These are phyloP conservation scores for Canariomyces notabilis DNA, from an alignment of 2,329 filamentous ascomycete species.

Conservation along the genomic window DNA sequence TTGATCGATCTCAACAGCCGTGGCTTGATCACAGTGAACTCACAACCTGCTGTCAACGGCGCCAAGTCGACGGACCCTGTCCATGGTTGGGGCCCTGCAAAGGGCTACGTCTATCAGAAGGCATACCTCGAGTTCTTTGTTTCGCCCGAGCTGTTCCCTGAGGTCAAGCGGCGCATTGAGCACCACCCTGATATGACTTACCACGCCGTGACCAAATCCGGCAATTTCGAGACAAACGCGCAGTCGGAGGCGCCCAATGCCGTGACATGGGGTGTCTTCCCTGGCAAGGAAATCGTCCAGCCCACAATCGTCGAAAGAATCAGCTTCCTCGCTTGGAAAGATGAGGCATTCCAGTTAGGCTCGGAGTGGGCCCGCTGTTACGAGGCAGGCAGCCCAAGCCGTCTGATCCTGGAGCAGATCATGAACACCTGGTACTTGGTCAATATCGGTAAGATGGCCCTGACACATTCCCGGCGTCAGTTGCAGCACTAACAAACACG, in stretches of 20 bases:
- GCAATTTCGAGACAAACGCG: constrained; percentile 78
- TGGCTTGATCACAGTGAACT: constrained; percentile 93
- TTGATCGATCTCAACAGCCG: constrained; percentile 79
- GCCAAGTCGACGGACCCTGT: constrained; percentile 81
- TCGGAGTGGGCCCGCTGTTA: constrained; percentile 94
- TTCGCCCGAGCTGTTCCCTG: constrained; percentile 69
- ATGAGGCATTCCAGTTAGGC: constrained; percentile 90
- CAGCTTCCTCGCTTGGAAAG: constrained; percentile 97
- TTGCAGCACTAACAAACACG: constrained; percentile 3
- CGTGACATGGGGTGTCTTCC: constrained; percentile 99
- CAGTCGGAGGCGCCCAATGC: constrained; percentile 86
- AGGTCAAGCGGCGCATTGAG: constrained; percentile 74
- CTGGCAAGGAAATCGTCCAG: constrained; percentile 98
- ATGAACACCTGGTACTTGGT: constrained; percentile 92
- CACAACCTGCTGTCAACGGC: constrained; percentile 89
- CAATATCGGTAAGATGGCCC: constrained; percentile 70
- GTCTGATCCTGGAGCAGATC: constrained; percentile 71
- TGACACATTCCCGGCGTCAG: too few species aligned
- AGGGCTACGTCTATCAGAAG: constrained; percentile 98
- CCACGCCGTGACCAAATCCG: constrained; percentile 83
- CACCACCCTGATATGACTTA: constrained; percentile 80
- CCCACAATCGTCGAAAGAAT: constrained; percentile 98
- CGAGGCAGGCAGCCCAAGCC: constrained; percentile 67
- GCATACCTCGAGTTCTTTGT: constrained; percentile 91
- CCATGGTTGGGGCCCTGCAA: constrained; percentile 89